phyloP scores from a whole-genome alignment of 306 rosid species.

The Quercus mongolica region DNA sequence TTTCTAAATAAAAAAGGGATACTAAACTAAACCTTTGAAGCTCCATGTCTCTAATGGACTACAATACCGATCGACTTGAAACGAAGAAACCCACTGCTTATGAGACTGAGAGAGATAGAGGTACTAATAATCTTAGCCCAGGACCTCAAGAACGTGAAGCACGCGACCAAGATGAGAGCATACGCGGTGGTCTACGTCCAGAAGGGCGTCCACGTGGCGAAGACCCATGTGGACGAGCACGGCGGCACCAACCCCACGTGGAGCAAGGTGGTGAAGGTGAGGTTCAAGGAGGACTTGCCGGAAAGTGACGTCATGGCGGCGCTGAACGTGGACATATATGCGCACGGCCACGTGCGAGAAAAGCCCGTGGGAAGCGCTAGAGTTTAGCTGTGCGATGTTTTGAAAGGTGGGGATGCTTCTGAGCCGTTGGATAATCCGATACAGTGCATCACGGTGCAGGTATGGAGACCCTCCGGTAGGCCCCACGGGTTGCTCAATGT shows the following conservation, averaged over 20 bases:
- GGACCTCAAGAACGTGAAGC: slow-evolving; percentile 28
- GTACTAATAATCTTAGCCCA: slow-evolving; percentile 28
- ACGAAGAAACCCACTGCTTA: neutral
- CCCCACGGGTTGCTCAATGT: slow-evolving; percentile 21
- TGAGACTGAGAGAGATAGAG: slow-evolving; percentile 18
- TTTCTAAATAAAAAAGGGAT: too few species aligned
- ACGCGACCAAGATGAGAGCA: slow-evolving; percentile 16
- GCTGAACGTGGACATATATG: slow-evolving; percentile 28
- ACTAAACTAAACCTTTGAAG: too few species aligned
- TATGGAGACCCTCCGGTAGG: slow-evolving; percentile 18
- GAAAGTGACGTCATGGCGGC: slow-evolving; percentile 21
- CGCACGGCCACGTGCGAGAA: slow-evolving; percentile 20
- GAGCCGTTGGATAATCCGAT: slow-evolving; percentile 19
- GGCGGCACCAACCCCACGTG: slow-evolving; percentile 14
- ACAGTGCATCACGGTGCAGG: slow-evolving; percentile 26
- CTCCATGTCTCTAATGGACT: too few species aligned
- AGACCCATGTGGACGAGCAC: slow-evolving; percentile 21
- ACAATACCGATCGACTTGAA: too few species aligned
- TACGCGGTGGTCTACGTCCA: slow-evolving; percentile 22
- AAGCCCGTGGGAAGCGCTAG: slow-evolving; percentile 27
- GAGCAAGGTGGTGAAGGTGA: slow-evolving; percentile 24
- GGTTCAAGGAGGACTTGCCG: slow-evolving; percentile 14
- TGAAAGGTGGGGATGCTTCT: slow-evolving; percentile 23
- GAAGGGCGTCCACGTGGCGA: slow-evolving; percentile 12
- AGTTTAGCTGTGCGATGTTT: slow-evolving; percentile 22